Percentiles rank a stretch among this genome's conserved stretches.
Evolutionary conservation across 2,329 filamentous ascomycete genomes (phyloP).

Genomic region (Aureobasidium uvarum): DNA sequence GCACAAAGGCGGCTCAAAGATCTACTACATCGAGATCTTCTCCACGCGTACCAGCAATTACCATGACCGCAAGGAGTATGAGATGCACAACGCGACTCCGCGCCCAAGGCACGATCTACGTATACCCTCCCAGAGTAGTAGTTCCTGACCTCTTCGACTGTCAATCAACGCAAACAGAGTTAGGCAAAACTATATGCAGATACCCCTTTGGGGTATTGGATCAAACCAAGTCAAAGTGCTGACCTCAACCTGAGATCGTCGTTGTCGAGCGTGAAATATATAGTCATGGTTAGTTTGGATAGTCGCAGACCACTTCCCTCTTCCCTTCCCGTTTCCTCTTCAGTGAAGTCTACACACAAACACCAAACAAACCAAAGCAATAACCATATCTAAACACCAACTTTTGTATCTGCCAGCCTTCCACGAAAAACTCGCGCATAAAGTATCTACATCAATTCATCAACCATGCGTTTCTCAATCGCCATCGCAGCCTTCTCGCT

Average conservation of each 20-base stretch:
- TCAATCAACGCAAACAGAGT: neutral
- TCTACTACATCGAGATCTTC: neutral
- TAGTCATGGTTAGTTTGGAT: neutral
- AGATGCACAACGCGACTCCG: neutral
- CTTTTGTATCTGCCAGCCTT: no score
- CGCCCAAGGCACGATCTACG: neutral
- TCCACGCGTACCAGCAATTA: neutral
- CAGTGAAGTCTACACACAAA: neutral
- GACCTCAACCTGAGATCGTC: conserved; percentile 9
- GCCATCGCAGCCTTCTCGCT: neutral
- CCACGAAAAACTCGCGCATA: no score
- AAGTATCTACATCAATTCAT: neutral
- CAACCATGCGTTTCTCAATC: conserved; percentile 6
- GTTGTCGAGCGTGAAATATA: neutral
- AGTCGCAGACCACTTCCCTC: neutral
- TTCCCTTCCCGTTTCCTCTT: neutral
- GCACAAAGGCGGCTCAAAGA: no score
- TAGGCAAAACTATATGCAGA: neutral
- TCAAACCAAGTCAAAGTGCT: neutral
- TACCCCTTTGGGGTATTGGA: neutral
- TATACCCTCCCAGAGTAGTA: neutral
- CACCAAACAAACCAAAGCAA: neutral
- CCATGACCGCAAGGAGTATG: neutral
- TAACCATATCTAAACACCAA: neutral
- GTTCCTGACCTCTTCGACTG: neutral